phyloP scores from a whole-genome alignment of 805 yeast species.

The Zygotorulaspora florentina region DNA sequence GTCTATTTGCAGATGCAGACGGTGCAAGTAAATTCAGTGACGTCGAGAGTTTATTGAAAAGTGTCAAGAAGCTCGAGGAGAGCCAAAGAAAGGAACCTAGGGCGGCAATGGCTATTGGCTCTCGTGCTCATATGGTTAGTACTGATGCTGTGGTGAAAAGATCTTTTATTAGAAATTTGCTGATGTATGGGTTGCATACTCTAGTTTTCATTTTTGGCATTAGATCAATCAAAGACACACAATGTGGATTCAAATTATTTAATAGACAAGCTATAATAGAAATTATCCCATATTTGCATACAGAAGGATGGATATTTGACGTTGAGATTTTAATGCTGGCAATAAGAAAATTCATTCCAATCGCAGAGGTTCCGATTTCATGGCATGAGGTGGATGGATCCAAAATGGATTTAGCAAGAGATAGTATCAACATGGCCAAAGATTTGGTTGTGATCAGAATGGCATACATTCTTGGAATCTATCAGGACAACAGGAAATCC shows the following conservation, averaged over 20 bases:
- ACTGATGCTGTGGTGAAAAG: constrained; percentile 97
- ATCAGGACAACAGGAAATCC: constrained; percentile 39
- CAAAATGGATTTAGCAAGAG: constrained; percentile 87
- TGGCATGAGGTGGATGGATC: constrained; percentile 98
- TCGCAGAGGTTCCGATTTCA: constrained; percentile 77
- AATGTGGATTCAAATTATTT: constrained; percentile 94
- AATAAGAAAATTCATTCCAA: constrained; percentile 58
- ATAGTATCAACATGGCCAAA: constrained; percentile 87
- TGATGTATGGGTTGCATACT: constrained; percentile 89
- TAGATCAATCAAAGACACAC: constrained; percentile 83
- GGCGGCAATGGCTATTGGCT: constrained; percentile 78
- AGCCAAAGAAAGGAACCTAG: constrained; percentile 16
- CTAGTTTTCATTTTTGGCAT: constrained; percentile 87
- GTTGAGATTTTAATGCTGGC: constrained; percentile 87
- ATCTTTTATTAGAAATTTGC: constrained; percentile 77
- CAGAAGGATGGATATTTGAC: constrained; percentile 98
- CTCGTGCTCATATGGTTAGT: constrained; percentile 94
- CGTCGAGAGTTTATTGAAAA: constrained; percentile 46
- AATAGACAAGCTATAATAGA: constrained; percentile 58
- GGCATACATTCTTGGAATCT: constrained; percentile 83
- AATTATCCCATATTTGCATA: constrained; percentile 88
- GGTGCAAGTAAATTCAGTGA: constrained; percentile 88
- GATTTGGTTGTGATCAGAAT: constrained; percentile 86
- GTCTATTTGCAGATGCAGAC: constrained; percentile 94
- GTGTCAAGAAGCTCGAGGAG: constrained; percentile 35